phyloP scores from a whole-genome alignment of 306 rosid genomes.

The Coriaria nepalensis region DNA sequence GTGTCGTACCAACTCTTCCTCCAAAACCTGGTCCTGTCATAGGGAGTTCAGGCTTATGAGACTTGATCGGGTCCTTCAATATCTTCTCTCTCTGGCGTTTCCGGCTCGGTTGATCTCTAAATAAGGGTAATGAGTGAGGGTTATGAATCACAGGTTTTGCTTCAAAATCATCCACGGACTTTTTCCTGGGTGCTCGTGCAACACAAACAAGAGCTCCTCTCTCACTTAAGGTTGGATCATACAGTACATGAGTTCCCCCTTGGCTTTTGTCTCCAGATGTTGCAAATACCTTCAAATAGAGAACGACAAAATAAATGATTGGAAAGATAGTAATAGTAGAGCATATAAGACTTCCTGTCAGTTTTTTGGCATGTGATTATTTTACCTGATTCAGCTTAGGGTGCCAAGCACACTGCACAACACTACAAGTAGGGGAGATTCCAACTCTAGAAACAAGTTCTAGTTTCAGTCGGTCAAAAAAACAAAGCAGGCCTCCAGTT shows the following conservation, averaged over 20 bases:
- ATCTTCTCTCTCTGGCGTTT: conserved; percentile 79
- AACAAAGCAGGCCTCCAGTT: conserved; percentile 75
- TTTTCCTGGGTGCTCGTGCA: conserved; percentile 89
- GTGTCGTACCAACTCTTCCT: conserved; percentile 77
- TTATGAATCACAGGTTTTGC: conserved; percentile 85
- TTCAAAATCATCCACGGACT: conserved; percentile 77
- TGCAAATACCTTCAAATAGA: conserved; percentile 51
- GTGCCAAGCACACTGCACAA: conserved; percentile 89
- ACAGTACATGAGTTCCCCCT: conserved; percentile 82
- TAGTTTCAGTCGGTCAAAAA: conserved; percentile 62
- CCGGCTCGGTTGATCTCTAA: conserved; percentile 89
- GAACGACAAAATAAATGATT: conserved; percentile 3
- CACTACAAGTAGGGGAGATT: conserved; percentile 74
- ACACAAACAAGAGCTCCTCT: conserved; percentile 97
- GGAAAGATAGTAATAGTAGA: neutral
- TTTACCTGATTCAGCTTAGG: conserved; percentile 88
- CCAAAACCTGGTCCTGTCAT: conserved; percentile 95
- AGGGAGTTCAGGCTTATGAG: conserved; percentile 95
- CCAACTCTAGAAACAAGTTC: conserved; percentile 85
- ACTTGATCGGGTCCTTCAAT: conserved; percentile 81
- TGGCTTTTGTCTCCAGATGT: conserved; percentile 78
- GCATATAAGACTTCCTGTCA: neutral
- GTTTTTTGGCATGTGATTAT: no score
- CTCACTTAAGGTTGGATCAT: conserved; percentile 80
- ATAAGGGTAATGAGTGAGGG: conserved; percentile 84